Evolutionary conservation across 805 yeast genomes (phyloP).

Genomic region (Saturnispora halmiae): DNA sequence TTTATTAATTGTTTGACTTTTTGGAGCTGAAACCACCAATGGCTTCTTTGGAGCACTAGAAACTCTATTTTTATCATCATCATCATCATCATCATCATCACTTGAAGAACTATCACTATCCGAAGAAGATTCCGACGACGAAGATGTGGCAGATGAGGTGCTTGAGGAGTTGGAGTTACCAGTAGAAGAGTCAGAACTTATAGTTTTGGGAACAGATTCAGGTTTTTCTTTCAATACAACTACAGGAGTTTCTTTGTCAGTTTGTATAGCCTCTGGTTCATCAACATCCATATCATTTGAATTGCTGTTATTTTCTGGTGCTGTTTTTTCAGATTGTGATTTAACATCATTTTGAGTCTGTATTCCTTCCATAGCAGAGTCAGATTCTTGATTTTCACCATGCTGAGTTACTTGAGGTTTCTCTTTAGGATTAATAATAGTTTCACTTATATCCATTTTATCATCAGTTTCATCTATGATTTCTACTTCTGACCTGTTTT

Average conservation of each 20-base stretch:
- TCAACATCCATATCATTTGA: slow-evolving; percentile 1
- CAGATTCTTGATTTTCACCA: too few relatives aligned
- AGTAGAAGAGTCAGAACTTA: slow-evolving; percentile 10
- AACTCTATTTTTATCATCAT: slow-evolving; percentile 9
- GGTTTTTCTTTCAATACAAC: too few relatives aligned
- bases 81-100: slow-evolving; percentile 18
- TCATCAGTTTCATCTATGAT: slow-evolving; percentile 9
- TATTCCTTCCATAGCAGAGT: too few relatives aligned
- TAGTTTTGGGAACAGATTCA: background rate
- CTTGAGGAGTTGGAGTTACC: slow-evolving; percentile 4
- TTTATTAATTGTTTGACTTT: slow-evolving; percentile 14
- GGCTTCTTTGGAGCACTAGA: slow-evolving; percentile 22
- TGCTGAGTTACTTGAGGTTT: too few relatives aligned
- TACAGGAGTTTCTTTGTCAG: background rate
- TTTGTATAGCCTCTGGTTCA: background rate
- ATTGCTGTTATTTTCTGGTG: too few relatives aligned
- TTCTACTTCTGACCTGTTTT: background rate
- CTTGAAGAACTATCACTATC: slow-evolving; percentile 14
- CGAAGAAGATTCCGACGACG: slow-evolving; percentile 9
- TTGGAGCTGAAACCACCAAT: slow-evolving; percentile 41
- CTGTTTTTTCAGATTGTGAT: too few relatives aligned
- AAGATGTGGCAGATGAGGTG: slow-evolving; percentile 1
- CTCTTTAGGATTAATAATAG: too few relatives aligned
- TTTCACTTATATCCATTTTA: too few relatives aligned
- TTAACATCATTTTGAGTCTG: too few relatives aligned